Base-by-base conservation (phyloP, 2,329 filamentous ascomycete species). In the Xylaria sp. region DNA sequence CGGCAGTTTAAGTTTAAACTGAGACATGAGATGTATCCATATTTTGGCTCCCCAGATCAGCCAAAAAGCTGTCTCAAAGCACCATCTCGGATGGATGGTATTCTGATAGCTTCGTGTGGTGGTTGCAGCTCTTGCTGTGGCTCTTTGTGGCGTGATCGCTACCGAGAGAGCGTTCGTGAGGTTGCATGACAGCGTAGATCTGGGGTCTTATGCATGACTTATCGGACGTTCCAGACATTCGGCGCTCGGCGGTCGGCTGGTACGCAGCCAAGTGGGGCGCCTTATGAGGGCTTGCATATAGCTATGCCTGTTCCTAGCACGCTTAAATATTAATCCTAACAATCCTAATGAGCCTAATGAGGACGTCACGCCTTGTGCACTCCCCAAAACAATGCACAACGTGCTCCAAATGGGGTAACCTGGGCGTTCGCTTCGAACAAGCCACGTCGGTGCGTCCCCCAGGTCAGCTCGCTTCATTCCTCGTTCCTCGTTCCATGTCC, bases 161-260 rank as follows among this genome's bases (percentile, higher is more conserved):
- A 69, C 69, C 67, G 67, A 60, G 65, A 13, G n/a, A 10, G 10
- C 51, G 69, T 69, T 60, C 15, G 33, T 66, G 63, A 65, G 61
- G 67, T 71, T 67, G 64, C 67, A 71, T 69, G 60, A 20, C 58
- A 51, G 64, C 44, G 69, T 31, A 40, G 63, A 71, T 69, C 63
- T 59, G 66, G 63, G 63, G 66, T 59, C 60, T 67, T 69, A 69
- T 69, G 69, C 69, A 70, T 53, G 44, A 46, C 28, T 61, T 54
- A 65, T 60, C 63, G 56, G 69, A 49, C 46, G 60, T 59, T 28
- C 69, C 69, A 71, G 44, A 28, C 64, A 58, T 38, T 67, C 65
- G 69, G 69, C 15, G 69, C 61, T 59, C 63, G 69, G 60, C 48
- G 31, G 38, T 66, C 62, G 66, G 67, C 66, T 67, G 36, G 26